Evolutionary conservation across 768 basidiomycete genomes (phyloP), one percentile per base, ranked within the genome.

Genomic region (Amanita rubescens): DNA sequence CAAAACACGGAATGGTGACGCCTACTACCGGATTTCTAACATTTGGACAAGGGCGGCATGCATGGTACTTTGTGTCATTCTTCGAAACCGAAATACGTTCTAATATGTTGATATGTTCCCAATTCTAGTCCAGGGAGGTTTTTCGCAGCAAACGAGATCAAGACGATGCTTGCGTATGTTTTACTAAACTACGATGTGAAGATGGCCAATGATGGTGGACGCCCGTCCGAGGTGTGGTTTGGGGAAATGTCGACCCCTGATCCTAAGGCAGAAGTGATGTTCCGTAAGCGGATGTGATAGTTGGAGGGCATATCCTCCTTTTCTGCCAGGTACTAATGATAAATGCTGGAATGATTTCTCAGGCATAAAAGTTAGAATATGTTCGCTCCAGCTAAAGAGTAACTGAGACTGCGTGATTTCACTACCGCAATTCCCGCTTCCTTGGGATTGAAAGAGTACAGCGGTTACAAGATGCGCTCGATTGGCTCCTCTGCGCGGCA

Each of bases 101-200:
- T 14, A 12, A 11, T n/a, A 8, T 5, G n/a, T 15, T 50, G 20
- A 38, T 30, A 11, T 34, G 20, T 35, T 27, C 6, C 3, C 22
- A 5, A 14, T 35, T 42, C n/a, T 54, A 62, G 62, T 38, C 66
- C 69, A 24, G 69, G 67, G 8, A 59, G 72, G 7, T 70, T 70
- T 56, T 71, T 71, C 56, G 67, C 68, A n/a, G 63, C 62, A 6
- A 67, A 62, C 37, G 65, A 66, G 55, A 46, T 73, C 32, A 71
- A 71, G 54, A 57, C 60, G 2, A 63, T 71, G 44, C 43, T 67
- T 33, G 67, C 68, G 0, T 59, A 67, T 54, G 53, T 71, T 37
- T 50, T 69, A 22, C 45, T 66, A 49, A 65, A 63, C 34, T 73
- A 69, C 54, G 72, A 72, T 52, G 50, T 73, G 24, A 66, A 67